A percentile compares a stretch with the other conserved stretches of the same genome.
phyloP scores from a whole-genome alignment of 2,329 filamentous ascomycete genomes.

The Penicillium brasilianum region DNA sequence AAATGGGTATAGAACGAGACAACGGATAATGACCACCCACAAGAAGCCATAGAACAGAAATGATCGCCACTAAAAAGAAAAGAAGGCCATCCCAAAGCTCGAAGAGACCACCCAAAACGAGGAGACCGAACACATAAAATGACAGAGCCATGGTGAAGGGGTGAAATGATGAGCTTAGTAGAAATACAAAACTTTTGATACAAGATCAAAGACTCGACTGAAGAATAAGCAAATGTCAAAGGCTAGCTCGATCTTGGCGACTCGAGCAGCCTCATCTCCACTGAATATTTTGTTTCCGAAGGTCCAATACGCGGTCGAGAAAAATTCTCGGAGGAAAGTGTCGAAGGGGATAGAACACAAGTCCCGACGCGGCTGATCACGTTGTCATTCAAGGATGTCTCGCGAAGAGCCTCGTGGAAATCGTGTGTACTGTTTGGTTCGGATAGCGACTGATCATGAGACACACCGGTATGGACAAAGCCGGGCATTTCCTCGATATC shows the following conservation, averaged over 20 bases:
- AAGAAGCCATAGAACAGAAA: background rate
- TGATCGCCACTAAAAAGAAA: background rate
- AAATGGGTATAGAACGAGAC: slow-evolving; percentile 8
- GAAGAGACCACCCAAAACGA: background rate
- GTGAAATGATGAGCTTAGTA: background rate
- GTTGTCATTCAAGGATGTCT: slow-evolving; percentile 19
- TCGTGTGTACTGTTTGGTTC: slow-evolving; percentile 15
- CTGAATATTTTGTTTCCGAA: slow-evolving; percentile 15
- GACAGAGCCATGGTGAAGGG: background rate
- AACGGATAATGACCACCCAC: slow-evolving; percentile 7
- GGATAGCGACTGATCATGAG: background rate
- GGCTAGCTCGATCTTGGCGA: slow-evolving; percentile 3
- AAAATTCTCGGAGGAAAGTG: background rate
- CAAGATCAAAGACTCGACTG: background rate
- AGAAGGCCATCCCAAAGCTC: background rate
- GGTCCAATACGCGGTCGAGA: slow-evolving; percentile 5
- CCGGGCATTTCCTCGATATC: slow-evolving; percentile 10
- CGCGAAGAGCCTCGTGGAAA: slow-evolving; percentile 25
- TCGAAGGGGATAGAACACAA: background rate
- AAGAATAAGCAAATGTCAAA: background rate
- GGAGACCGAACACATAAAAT: background rate
- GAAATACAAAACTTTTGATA: background rate
- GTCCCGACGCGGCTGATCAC: background rate
- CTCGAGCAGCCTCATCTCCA: slow-evolving; percentile 17
- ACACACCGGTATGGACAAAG: background rate